Evolutionary conservation across 2,329 filamentous ascomycete genomes (phyloP), one percentile per base, ranked within the genome.

Genomic region (Fusarium sp.): DNA sequence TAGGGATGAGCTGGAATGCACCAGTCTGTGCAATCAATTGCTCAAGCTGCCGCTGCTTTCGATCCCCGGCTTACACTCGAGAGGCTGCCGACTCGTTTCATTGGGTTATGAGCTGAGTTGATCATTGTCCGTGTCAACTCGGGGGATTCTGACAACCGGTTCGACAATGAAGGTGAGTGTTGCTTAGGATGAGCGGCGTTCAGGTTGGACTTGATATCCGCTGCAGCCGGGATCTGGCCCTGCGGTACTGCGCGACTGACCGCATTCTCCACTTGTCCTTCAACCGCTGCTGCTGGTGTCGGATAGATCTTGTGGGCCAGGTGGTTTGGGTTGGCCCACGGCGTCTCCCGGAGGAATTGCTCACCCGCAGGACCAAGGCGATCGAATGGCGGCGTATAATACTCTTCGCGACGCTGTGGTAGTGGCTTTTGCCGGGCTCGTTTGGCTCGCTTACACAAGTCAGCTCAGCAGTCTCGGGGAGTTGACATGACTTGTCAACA

Each of bases 271-370:
- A 51, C 27, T 40, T 60, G 60, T 14, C 69, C 61, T 17, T 74
- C 68, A 14, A 40, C 29, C 56, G 73, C 55, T 72, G 71, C 51
- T 58, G 56, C 55, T 59, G 72, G 42, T 80, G 76, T 82, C 44
- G 84, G 82, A 46, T 84, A 81, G 62, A 84, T 80, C 71, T 89
- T 88, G 79, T 94, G 92, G 11, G 91, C 68, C n/a, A 92, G 91
- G 79, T 94, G 92, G 75, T 96, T 94, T 20, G 95, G 94, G 79
- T 97, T 97, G 38, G 95, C 94, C 95, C 95, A 98, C 1, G 95
- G 93, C 6, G 94, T 97, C 75, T 96, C 92, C 78, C 97, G 94
- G 64, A 97, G 88, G 76, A 96, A 97, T 72, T 96, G 93, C 81
- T 97, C 94, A 77, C 94, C 93, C 27, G 93, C 93, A 42, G 92